These are phyloP conservation scores for Venustampulla echinocandica DNA, from an alignment of 495 filamentous ascomycete species.

Conservation along the genomic window DNA sequence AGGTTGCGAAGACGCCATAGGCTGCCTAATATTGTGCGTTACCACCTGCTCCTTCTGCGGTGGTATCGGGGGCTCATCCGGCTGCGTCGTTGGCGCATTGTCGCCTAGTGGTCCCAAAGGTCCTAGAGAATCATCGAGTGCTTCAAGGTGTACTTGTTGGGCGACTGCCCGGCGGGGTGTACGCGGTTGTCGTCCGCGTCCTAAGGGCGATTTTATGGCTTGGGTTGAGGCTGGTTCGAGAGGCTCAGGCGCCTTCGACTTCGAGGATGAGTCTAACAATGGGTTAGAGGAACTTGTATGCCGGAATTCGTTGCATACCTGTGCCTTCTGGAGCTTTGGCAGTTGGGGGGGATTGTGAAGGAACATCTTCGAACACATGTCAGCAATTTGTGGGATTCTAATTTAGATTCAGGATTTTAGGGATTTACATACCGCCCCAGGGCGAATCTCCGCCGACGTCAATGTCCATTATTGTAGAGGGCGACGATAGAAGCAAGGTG, in stretches of 20 bases:
- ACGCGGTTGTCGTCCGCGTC: conserved; percentile 21
- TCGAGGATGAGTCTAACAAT: conserved; percentile 10
- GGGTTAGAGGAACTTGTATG: too few relatives aligned
- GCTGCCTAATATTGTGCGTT: conserved; percentile 46
- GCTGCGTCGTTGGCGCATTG: conserved; percentile 34
- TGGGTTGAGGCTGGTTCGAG: conserved; percentile 15
- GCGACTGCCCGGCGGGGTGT: conserved; percentile 68
- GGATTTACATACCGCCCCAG: conserved; percentile 51
- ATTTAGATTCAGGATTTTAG: neutral
- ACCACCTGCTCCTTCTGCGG: conserved; percentile 76
- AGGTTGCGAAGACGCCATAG: conserved; percentile 37
- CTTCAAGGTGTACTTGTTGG: conserved; percentile 76
- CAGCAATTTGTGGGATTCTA: conserved; percentile 1
- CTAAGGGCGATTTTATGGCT: conserved; percentile 19
- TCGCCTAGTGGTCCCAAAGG: conserved; percentile 81
- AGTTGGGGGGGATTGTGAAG: conserved; percentile 12
- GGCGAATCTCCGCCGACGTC: conserved; percentile 57
- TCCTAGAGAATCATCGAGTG: conserved; percentile 81
- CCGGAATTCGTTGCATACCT: too few relatives aligned
- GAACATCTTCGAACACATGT: conserved; percentile 18
- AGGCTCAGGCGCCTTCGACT: conserved; percentile 14
- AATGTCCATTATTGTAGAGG: conserved; percentile 43
- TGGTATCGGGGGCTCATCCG: conserved; percentile 72
- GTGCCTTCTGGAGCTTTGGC: conserved; percentile 14
- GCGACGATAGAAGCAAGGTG: conserved; percentile 1